These are phyloP conservation scores for Lactifluus subvellereus DNA, from an alignment of 768 basidiomycete species.

Conservation along the genomic window DNA sequence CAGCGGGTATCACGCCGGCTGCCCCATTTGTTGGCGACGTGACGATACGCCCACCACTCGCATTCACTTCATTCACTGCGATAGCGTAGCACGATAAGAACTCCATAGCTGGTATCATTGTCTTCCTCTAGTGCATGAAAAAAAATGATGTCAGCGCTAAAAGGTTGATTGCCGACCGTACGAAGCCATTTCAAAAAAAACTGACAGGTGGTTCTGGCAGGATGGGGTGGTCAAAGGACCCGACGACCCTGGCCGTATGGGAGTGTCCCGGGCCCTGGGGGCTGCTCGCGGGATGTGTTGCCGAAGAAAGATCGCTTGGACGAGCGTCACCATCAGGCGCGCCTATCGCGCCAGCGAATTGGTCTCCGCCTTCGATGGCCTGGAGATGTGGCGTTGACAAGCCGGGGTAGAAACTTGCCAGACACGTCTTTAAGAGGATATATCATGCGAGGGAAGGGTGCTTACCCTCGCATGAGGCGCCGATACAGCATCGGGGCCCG, in stretches of 20 bases:
- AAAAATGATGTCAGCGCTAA: not conserved
- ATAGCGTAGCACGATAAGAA: conserved; percentile 93
- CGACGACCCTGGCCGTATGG: conserved; percentile 48
- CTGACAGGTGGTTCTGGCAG: conserved; percentile 78
- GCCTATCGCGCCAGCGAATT: conserved; percentile 25
- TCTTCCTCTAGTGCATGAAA: conserved; percentile 51
- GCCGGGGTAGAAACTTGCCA: conserved; percentile 47
- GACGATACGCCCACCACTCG: conserved; percentile 87
- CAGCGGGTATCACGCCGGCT: conserved; percentile 88
- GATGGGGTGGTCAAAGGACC: conserved; percentile 73
- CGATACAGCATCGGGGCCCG: conserved; percentile 87
- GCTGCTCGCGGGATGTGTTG: not conserved
- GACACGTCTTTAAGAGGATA: conserved; percentile 4
- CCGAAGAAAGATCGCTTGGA: conserved; percentile 21
- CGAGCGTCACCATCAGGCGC: conserved; percentile 24
- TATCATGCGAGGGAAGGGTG: conserved; percentile 1
- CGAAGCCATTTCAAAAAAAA: conserved; percentile 15
- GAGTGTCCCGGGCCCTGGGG: conserved; percentile 15
- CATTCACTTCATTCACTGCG: conserved; percentile 93
- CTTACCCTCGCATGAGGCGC: conserved; percentile 83
- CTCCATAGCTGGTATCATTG: conserved; percentile 89
- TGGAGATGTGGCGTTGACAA: conserved; percentile 35
- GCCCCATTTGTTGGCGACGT: conserved; percentile 94
- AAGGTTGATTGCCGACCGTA: not conserved
- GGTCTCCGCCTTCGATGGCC: conserved; percentile 32